A percentile compares a stretch with the other conserved stretches of the same genome.
These are phyloP conservation scores for Capronia epimyces DNA, from an alignment of 2,329 filamentous ascomycete species.

Conservation along the genomic window DNA sequence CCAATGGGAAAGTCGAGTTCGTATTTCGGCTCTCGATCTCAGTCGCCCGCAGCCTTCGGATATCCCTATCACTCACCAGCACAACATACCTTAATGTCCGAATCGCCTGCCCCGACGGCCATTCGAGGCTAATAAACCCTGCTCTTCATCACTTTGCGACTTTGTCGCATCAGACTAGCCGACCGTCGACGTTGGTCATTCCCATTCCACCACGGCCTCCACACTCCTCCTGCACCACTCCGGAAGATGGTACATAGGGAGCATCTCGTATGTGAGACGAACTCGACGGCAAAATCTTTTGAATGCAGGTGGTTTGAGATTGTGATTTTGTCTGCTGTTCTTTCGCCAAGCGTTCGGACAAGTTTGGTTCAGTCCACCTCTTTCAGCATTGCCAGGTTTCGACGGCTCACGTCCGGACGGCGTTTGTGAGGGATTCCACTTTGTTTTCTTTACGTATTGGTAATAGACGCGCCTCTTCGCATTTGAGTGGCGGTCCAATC, in stretches of 20 bases:
- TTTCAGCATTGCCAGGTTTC: conserved; percentile 11
- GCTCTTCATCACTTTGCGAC: conserved; percentile 8
- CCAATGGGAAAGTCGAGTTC: conserved; percentile 39
- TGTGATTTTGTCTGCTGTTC: conserved; percentile 26
- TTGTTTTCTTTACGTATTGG: conserved; percentile 9
- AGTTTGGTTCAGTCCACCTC: conserved; percentile 7
- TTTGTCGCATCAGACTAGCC: conserved; percentile 1
- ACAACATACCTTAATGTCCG: conserved; percentile 43
- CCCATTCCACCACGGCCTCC: conserved; percentile 2
- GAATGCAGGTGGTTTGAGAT: conserved; percentile 9
- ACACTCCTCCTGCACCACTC: conserved; percentile 10
- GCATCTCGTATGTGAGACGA: conserved; percentile 2
- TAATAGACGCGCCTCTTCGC: conserved; percentile 18
- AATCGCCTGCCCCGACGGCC: conserved; percentile 43
- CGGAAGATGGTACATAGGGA: conserved; percentile 10
- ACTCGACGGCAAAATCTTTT: conserved; percentile 10
- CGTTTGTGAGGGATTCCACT: conserved; percentile 5
- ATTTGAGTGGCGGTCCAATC: background rate
- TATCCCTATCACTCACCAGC: conserved; percentile 40
- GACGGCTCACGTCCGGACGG: conserved; percentile 7
- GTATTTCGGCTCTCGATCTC: conserved; percentile 36
- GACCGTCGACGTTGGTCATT: conserved; percentile 1
- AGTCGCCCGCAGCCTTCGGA: conserved; percentile 38
- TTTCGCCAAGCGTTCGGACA: conserved; percentile 24
- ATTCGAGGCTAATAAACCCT: conserved; percentile 32